A percentile compares a stretch with the other conserved stretches of the same genome.
These are phyloP conservation scores for Aspergillus conjunctus DNA, from an alignment of 495 filamentous ascomycete genomes.

Conservation along the genomic window DNA sequence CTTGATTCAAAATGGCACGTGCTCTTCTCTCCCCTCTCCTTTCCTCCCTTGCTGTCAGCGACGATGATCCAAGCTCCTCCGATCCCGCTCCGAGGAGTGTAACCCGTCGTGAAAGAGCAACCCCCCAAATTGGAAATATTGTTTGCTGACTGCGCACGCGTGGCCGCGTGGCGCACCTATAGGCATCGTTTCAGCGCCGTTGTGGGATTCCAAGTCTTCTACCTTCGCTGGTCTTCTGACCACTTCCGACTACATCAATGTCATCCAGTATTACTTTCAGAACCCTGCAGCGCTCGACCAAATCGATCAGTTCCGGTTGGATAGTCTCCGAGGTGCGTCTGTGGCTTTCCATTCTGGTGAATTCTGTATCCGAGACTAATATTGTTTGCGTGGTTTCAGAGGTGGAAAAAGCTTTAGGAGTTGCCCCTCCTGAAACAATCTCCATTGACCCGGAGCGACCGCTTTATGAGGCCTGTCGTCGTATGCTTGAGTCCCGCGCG, in stretches of 20 bases:
- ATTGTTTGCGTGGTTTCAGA: slow-evolving; percentile 54
- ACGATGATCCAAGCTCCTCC: slow-evolving; percentile 1
- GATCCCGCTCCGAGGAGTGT: neutral
- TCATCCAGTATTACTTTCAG: slow-evolving; percentile 99
- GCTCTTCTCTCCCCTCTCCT: slow-evolving; percentile 14
- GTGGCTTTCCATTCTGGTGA: neutral
- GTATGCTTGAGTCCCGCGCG: slow-evolving; percentile 90
- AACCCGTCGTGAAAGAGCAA: neutral
- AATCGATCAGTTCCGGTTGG: slow-evolving; percentile 92
- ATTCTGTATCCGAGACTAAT: slow-evolving; percentile 20
- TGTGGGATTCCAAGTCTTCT: slow-evolving; percentile 95
- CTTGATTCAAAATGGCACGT: slow-evolving; percentile 91
- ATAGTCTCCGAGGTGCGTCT: slow-evolving; percentile 79
- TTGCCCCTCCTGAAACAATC: slow-evolving; percentile 89
- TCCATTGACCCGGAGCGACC: slow-evolving; percentile 87
- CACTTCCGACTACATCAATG: slow-evolving; percentile 95
- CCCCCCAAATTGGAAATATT: slow-evolving; percentile 14
- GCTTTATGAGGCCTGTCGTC: slow-evolving; percentile 91
- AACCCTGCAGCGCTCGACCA: slow-evolving; percentile 86
- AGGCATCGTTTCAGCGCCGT: slow-evolving; percentile 97
- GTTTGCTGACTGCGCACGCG: slow-evolving; percentile 28
- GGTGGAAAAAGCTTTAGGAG: slow-evolving; percentile 90
- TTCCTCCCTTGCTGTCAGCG: neutral
- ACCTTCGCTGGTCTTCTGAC: slow-evolving; percentile 94
- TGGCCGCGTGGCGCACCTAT: slow-evolving; percentile 13